Conservation (phyloP, 495 filamentous ascomycete species). For the Daldinia concentrica region DNA sequence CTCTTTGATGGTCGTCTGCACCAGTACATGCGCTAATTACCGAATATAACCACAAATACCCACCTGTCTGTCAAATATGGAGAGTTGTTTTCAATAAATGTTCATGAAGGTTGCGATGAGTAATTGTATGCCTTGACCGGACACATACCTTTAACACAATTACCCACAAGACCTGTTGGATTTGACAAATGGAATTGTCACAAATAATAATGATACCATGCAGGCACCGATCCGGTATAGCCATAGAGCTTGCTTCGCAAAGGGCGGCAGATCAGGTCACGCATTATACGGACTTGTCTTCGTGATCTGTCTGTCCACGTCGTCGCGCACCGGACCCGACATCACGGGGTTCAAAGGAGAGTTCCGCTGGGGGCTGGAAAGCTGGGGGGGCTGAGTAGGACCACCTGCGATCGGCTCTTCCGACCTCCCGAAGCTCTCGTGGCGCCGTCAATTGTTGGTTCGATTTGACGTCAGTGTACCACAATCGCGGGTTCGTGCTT, state of each 20-base stretch:
- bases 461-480: conserved; percentile 41
- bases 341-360: conserved; percentile 17
- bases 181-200: conserved; percentile 5
- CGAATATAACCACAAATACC: not conserved
- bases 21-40: not conserved
- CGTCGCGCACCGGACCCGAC: conserved; percentile 29
- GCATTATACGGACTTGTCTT: conserved; percentile 4
- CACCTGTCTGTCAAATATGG: not conserved
- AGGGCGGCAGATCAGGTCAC: conserved; percentile 11
- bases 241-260: not conserved
- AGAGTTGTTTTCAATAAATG: not conserved
- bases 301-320: conserved; percentile 28
- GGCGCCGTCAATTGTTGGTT: conserved; percentile 14
- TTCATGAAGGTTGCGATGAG: not conserved
- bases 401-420: conserved; percentile 26
- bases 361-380: conserved; percentile 10
- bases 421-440: conserved; percentile 16
- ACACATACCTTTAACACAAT: not conserved
- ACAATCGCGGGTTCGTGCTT: conserved; percentile 35
- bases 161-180: conserved; percentile 9
- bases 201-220: conserved; percentile 21
- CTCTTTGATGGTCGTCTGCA: not conserved
- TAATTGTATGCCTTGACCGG: conserved; percentile 5
- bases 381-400: not conserved
- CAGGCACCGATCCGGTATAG: conserved; percentile 5